A percentile compares a stretch with the other conserved stretches of the same genome.
These are phyloP conservation scores for Sherardia arvensis DNA, from an alignment of 257 asterid genomes.

Conservation along the genomic window DNA sequence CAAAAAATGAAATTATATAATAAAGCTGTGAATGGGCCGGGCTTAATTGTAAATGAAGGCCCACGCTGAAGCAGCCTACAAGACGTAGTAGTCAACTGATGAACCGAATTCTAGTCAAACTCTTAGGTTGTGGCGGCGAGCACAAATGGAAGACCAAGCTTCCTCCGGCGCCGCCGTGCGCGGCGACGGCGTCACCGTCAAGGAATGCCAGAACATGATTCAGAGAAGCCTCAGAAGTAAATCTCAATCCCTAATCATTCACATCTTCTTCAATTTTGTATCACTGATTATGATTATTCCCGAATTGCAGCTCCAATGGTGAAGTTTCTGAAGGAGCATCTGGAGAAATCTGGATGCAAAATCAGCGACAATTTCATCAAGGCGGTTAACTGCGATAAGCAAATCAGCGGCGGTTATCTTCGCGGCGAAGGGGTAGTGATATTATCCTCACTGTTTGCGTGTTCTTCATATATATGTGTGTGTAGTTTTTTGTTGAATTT, in stretches of 20 bases:
- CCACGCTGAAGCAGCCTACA: too few relatives aligned
- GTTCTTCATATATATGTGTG: not conserved
- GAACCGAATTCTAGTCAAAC: not conserved
- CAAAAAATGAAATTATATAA: too few relatives aligned
- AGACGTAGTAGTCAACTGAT: not conserved
- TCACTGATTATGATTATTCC: not conserved
- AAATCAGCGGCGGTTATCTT: constrained; percentile 47
- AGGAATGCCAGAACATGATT: constrained; percentile 60
- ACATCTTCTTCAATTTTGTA: constrained; percentile 3
- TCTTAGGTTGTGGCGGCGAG: not conserved
- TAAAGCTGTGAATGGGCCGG: too few relatives aligned
- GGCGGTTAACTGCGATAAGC: constrained; percentile 36
- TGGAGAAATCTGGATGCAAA: constrained; percentile 69
- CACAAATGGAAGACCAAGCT: constrained; percentile 10
- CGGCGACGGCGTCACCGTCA: constrained; percentile 34
- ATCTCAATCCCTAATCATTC: not conserved
- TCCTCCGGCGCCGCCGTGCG: not conserved
- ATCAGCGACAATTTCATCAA: constrained; percentile 48
- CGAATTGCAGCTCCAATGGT: constrained; percentile 66
- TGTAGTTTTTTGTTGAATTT: not conserved
- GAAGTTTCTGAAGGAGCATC: constrained; percentile 55
- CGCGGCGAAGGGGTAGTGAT: constrained; percentile 52
- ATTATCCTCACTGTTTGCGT: not conserved
- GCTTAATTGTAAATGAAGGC: too few relatives aligned
- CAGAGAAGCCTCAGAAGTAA: constrained; percentile 54